Percentiles rank a stretch among this genome's conserved stretches.
Conservation (phyloP, 331 rosid genomes). For the Rosa hybrid region DNA sequence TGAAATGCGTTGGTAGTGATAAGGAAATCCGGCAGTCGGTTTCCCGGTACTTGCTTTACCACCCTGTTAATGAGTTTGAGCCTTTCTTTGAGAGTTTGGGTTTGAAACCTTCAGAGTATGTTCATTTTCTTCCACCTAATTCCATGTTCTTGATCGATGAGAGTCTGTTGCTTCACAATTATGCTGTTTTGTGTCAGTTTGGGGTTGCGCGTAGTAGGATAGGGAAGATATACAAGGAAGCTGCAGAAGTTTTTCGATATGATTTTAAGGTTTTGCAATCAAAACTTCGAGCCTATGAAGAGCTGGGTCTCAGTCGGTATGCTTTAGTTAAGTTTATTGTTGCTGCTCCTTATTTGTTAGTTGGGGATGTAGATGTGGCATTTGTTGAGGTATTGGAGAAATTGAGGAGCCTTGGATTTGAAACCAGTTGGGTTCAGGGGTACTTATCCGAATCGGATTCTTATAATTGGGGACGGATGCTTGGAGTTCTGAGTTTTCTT, state of each 20-base stretch:
- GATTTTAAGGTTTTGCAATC: conserved; percentile 51
- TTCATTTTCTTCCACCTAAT: conserved; percentile 50
- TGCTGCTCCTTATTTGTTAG: conserved; percentile 59
- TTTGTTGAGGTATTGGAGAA: conserved; percentile 53
- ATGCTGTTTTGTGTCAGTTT: conserved; percentile 48
- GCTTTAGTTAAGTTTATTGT: conserved; percentile 38
- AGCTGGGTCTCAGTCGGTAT: conserved; percentile 40
- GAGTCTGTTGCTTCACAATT: conserved; percentile 56
- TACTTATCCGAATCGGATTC: conserved; percentile 36
- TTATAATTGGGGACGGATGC: conserved; percentile 62
- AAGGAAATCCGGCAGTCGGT: conserved; percentile 30
- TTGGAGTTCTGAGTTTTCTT: conserved; percentile 48
- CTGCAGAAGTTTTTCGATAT: conserved; percentile 44
- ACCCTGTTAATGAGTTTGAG: conserved; percentile 86
- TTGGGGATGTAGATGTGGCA: conserved; percentile 46
- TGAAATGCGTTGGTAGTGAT: conserved; percentile 29
- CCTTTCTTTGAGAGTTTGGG: conserved; percentile 89
- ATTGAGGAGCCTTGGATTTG: conserved; percentile 46
- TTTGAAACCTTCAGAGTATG: conserved; percentile 66
- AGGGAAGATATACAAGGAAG: conserved; percentile 58
- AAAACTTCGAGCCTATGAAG: conserved; percentile 58
- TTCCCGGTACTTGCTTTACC: conserved; percentile 52
- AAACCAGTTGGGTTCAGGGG: conserved; percentile 48
- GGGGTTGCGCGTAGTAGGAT: conserved; percentile 59
- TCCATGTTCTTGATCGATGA: conserved; percentile 65